A percentile compares a stretch with the other conserved stretches of the same genome.
phyloP scores from a whole-genome alignment of 768 basidiomycete genomes.

The Tremella fuciformis region DNA sequence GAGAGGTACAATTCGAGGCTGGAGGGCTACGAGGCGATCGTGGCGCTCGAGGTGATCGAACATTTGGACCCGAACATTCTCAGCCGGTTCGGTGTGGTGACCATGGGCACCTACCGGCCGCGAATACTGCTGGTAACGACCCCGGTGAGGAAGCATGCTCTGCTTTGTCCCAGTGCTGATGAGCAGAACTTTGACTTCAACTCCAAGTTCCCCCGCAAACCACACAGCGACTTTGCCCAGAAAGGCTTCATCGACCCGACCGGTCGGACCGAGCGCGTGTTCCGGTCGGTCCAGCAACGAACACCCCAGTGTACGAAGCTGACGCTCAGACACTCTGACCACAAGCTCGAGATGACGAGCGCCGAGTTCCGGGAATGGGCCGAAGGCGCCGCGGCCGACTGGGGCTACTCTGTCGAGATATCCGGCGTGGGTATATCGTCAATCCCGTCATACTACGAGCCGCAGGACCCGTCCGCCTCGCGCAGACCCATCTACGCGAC shows the following conservation, averaged over 20 bases:
- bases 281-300: conserved; percentile 41
- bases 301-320: too few relatives aligned
- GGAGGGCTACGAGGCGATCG: conserved; percentile 50
- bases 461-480: conserved; percentile 27
- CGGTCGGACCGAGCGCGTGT: conserved; percentile 50
- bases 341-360: conserved; percentile 52
- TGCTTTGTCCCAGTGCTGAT: neutral
- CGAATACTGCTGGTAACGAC: conserved; percentile 49
- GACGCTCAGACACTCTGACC: conserved; percentile 39
- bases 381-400: conserved; percentile 38
- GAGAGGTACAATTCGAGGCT: conserved; percentile 48
- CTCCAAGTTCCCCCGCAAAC: conserved; percentile 48
- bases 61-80: conserved; percentile 47
- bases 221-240: conserved; percentile 27
- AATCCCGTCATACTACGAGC: conserved; percentile 42
- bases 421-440: conserved; percentile 48
- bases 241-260: conserved; percentile 51
- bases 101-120: conserved; percentile 50
- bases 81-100: conserved; percentile 49
- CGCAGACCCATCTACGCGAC: conserved; percentile 48
- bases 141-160: conserved; percentile 34
- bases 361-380: conserved; percentile 48
- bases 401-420: conserved; percentile 47
- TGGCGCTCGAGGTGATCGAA: conserved; percentile 51
- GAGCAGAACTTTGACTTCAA: conserved; percentile 50